Evolutionary conservation across 352 stramenopile species (phyloP).

Genomic region (Pythium inflatum): DNA sequence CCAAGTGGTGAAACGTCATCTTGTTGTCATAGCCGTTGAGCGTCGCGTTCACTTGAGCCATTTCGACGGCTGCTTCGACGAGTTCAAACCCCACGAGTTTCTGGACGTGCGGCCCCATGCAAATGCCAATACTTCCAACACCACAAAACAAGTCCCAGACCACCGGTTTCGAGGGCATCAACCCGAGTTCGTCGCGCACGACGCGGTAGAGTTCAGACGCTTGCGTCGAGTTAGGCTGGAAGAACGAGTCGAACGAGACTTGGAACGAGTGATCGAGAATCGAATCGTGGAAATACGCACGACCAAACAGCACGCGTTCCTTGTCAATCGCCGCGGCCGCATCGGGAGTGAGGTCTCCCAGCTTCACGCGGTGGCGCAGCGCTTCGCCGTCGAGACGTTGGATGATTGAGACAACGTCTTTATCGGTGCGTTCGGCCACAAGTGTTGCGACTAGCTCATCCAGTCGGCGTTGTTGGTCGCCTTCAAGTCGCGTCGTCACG

Average conservation of each 20-base stretch:
- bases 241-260: conserved; percentile 78
- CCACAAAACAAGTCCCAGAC: conserved; percentile 85
- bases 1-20: conserved; percentile 70
- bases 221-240: conserved; percentile 75
- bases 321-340: neutral
- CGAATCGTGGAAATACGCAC: conserved; percentile 53
- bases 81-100: conserved; percentile 76
- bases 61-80: conserved; percentile 58
- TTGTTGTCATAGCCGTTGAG: conserved; percentile 65
- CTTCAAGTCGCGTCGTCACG: conserved; percentile 55
- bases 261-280: conserved; percentile 66
- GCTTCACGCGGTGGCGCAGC: conserved; percentile 42
- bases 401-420: conserved; percentile 58
- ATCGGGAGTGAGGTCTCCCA: neutral
- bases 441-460: conserved; percentile 42
- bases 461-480: conserved; percentile 40
- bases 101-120: conserved; percentile 47
- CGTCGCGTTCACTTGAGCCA: conserved; percentile 52
- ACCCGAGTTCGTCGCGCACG: conserved; percentile 46
- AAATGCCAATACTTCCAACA: conserved; percentile 82
- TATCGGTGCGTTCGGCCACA: conserved; percentile 28
- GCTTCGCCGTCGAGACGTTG: conserved; percentile 67
- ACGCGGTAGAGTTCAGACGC: conserved; percentile 60
- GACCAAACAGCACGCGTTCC: conserved; percentile 53
- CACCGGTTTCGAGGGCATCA: conserved; percentile 40